Conservation (phyloP, 495 filamentous ascomycete genomes). For the Cercophora sp. region DNA sequence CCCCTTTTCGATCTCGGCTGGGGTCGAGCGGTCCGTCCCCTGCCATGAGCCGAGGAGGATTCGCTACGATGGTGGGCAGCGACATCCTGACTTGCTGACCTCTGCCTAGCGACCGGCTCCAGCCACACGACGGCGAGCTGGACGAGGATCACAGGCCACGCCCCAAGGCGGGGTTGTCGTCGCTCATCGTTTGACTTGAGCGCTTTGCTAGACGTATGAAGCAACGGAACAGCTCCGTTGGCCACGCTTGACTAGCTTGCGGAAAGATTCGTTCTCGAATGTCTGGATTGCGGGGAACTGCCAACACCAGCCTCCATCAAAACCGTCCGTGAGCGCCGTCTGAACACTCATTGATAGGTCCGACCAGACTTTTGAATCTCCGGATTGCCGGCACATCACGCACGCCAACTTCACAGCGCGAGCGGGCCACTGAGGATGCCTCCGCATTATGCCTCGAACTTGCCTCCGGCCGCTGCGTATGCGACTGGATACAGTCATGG, state of each 20-base stretch:
- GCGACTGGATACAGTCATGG: too few species aligned
- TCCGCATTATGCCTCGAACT: too few species aligned
- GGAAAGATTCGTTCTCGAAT: conserved; percentile 12
- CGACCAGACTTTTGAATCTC: conserved; percentile 12
- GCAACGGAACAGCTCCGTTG: conserved; percentile 3
- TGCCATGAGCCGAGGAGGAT: conserved; percentile 1
- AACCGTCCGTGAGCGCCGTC: conserved; percentile 8
- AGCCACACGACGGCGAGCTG: neutral
- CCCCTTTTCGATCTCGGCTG: neutral
- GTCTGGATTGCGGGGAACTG: conserved; percentile 17
- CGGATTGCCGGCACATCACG: conserved; percentile 10
- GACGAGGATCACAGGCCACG: neutral
- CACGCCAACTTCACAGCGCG: neutral
- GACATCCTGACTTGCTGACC: too few species aligned
- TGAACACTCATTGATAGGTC: conserved; percentile 13
- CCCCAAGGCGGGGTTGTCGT: conserved; percentile 2
- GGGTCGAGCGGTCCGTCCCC: conserved; percentile 5
- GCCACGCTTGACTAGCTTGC: neutral
- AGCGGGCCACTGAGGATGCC: too few species aligned
- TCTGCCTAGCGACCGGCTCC: too few species aligned
- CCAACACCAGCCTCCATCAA: neutral
- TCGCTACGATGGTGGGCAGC: neutral
- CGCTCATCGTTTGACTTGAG: too few species aligned
- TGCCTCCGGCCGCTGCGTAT: too few species aligned
- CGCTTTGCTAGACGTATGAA: too few species aligned